Percentiles rank a stretch among this genome's conserved stretches.
Conservation (phyloP, 2,329 filamentous ascomycete genomes). For the Paecilomyces formosus region DNA sequence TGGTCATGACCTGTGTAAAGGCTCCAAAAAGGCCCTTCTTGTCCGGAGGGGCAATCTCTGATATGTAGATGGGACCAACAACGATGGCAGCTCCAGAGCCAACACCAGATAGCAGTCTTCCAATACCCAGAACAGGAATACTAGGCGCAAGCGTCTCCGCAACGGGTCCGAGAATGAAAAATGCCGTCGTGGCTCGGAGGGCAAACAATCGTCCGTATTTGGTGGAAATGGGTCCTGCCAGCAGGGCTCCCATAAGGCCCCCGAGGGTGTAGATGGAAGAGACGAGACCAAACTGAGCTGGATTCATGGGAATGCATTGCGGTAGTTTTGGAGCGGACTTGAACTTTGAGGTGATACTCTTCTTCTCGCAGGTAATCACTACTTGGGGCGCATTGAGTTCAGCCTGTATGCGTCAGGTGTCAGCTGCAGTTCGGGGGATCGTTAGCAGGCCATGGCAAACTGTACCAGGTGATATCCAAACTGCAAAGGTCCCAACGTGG, state of each 20-base stretch:
- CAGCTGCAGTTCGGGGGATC: not conserved
- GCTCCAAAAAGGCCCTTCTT: slow-evolving; percentile 70
- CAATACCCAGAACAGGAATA: slow-evolving; percentile 61
- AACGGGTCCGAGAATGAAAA: slow-evolving; percentile 68
- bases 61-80: slow-evolving; percentile 89
- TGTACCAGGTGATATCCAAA: slow-evolving; percentile 88
- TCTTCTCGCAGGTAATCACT: slow-evolving; percentile 77
- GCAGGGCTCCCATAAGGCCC: slow-evolving; percentile 74
- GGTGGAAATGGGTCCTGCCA: slow-evolving; percentile 71
- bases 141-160: slow-evolving; percentile 65
- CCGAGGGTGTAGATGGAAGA: slow-evolving; percentile 89
- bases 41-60: slow-evolving; percentile 72
- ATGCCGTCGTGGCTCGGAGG: slow-evolving; percentile 68
- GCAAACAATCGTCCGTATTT: slow-evolving; percentile 65
- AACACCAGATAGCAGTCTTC: slow-evolving; percentile 71
- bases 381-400: slow-evolving; percentile 94
- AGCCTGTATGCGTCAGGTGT: slow-evolving; percentile 47
- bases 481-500: slow-evolving; percentile 80
- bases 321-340: slow-evolving; percentile 29
- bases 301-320: slow-evolving; percentile 82
- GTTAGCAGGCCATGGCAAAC: not conserved
- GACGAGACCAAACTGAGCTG: slow-evolving; percentile 73
- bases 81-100: slow-evolving; percentile 86
- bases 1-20: slow-evolving; percentile 88
- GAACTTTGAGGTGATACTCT: slow-evolving; percentile 36